Percentiles rank a stretch among this genome's conserved stretches.
phyloP scores from a whole-genome alignment of 257 asterid species.

The Primulina eburnea region DNA sequence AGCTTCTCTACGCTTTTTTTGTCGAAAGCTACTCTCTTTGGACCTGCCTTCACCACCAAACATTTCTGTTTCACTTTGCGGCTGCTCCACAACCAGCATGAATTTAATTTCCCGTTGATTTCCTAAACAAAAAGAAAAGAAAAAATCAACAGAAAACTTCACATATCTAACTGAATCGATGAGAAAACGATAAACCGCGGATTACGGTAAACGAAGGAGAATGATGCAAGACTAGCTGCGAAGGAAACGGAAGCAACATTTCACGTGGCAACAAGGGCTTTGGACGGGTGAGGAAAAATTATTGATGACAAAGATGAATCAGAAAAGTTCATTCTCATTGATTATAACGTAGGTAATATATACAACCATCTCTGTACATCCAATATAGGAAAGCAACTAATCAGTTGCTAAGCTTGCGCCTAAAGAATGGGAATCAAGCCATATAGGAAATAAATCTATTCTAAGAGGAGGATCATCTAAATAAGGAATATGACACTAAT shows the following conservation, averaged over 20 bases:
- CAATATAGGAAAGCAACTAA: no score
- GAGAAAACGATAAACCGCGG: background rate
- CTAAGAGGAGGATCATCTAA: no score
- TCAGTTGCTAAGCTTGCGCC: no score
- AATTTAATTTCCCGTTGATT: conserved; percentile 31
- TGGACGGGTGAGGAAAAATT: background rate
- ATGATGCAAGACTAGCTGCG: conserved; percentile 32
- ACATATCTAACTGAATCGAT: background rate
- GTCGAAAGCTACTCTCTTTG: conserved; percentile 75
- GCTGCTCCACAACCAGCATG: conserved; percentile 40
- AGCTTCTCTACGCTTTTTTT: conserved; percentile 61
- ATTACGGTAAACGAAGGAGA: conserved; percentile 39
- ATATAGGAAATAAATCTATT: no score
- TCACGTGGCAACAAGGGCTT: conserved; percentile 31
- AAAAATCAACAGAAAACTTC: conserved; percentile 1
- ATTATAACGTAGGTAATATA: no score
- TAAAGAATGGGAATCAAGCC: no score
- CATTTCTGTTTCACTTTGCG: conserved; percentile 23
- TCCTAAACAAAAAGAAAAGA: conserved; percentile 31
- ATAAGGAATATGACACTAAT: no score
- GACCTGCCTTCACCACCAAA: conserved; percentile 69
- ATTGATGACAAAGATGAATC: no score
- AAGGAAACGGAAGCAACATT: conserved; percentile 39
- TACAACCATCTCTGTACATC: no score
- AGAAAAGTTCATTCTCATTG: no score